Evolutionary conservation across 2,329 filamentous ascomycete species (phyloP).

Genomic region (Beauveria asiatica): DNA sequence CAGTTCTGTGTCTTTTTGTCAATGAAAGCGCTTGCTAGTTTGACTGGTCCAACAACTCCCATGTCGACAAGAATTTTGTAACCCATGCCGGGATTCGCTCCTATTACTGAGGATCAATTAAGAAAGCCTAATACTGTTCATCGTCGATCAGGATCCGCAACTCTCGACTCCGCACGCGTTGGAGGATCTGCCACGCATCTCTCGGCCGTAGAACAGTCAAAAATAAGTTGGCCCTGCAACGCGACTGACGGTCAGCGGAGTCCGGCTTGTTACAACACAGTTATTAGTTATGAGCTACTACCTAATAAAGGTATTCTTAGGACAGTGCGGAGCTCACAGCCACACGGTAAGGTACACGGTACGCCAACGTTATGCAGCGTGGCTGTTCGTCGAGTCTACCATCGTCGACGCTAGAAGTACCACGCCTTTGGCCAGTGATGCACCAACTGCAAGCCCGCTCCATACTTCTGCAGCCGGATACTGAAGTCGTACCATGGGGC

Average conservation of each 20-base stretch:
- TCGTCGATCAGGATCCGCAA: neutral
- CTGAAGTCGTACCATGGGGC: neutral
- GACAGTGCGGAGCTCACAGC: neutral
- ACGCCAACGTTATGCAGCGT: neutral
- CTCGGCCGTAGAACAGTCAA: neutral
- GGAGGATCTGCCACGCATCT: neutral
- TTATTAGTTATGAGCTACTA: neutral
- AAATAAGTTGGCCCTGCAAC: neutral
- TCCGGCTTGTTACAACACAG: neutral
- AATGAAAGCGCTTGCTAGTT: neutral
- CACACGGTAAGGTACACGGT: neutral
- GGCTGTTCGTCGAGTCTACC: neutral
- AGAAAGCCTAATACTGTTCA: neutral
- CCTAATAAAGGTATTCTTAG: neutral
- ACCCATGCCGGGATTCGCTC: neutral
- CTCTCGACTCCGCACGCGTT: neutral
- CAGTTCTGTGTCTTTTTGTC: neutral
- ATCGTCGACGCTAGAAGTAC: neutral
- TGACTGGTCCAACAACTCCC: neutral
- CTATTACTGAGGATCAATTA: neutral
- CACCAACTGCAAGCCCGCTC: neutral
- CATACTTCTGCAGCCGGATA: neutral
- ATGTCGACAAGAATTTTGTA: neutral
- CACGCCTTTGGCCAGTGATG: neutral
- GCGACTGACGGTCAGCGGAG: neutral